phyloP scores from a whole-genome alignment of 352 stramenopile species.

The Paralagenidium karlingii region DNA sequence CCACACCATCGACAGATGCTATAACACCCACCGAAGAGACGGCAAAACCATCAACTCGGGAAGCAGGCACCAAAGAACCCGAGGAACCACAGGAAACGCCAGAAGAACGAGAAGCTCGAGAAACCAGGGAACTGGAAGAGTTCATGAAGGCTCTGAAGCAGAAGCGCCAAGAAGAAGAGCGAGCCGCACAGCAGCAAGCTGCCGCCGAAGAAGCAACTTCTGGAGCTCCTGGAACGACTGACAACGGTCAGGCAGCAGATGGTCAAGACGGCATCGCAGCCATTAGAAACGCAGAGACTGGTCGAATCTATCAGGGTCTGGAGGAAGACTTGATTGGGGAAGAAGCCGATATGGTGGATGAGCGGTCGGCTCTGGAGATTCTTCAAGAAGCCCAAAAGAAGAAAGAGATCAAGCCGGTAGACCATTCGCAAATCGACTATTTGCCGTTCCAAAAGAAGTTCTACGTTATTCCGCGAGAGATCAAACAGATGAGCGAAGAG shows the following conservation, averaged over 20 bases:
- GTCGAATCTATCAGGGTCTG: conserved; percentile 72
- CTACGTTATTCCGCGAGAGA: conserved; percentile 92
- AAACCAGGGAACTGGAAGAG: conserved; percentile 71
- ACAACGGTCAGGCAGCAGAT: conserved; percentile 5
- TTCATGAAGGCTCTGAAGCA: conserved; percentile 79
- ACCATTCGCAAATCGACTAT: conserved; percentile 95
- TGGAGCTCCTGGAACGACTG: conserved; percentile 1
- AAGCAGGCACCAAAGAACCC: neutral
- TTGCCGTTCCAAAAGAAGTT: conserved; percentile 98
- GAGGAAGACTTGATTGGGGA: conserved; percentile 79
- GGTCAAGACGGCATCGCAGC: conserved; percentile 4
- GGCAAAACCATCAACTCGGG: neutral
- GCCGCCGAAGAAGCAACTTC: conserved; percentile 1
- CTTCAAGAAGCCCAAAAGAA: conserved; percentile 86
- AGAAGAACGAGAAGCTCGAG: conserved; percentile 52
- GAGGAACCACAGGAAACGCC: neutral
- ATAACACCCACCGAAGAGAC: conserved; percentile 20
- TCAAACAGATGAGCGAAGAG: conserved; percentile 84
- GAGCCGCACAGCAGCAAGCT: conserved; percentile 2
- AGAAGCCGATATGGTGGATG: conserved; percentile 56
- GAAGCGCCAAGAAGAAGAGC: conserved; percentile 46
- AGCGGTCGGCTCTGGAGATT: conserved; percentile 82
- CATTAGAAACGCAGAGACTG: conserved; percentile 28
- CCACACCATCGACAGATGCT: neutral
- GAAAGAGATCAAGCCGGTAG: conserved; percentile 92